A percentile compares a stretch with the other conserved stretches of the same genome.
These are phyloP conservation scores for Pythium grandisporangium DNA, from an alignment of 352 stramenopile genomes.

Conservation along the genomic window DNA sequence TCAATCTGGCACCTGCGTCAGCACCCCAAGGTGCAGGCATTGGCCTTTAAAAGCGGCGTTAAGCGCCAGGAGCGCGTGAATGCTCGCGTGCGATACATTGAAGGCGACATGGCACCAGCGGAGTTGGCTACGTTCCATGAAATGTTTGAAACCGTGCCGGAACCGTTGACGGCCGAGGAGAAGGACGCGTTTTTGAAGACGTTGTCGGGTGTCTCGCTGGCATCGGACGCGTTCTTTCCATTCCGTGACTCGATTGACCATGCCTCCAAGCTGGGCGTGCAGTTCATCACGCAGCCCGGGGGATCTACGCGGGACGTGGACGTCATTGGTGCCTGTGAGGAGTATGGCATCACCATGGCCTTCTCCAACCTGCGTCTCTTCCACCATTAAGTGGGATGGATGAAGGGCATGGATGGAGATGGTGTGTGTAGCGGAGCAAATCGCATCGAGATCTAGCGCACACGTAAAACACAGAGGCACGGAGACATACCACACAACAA, in stretches of 20 bases:
- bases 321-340: conserved; percentile 92
- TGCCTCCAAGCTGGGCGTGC: conserved; percentile 91
- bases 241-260: conserved; percentile 99
- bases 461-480: no score
- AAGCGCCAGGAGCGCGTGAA: conserved; percentile 99
- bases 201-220: conserved; percentile 90
- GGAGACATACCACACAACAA: no score
- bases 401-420: not conserved
- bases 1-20: conserved; percentile 97
- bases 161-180: conserved; percentile 90
- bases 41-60: conserved; percentile 95
- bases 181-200: conserved; percentile 93
- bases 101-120: conserved; percentile 96
- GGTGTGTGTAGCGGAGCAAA: no score
- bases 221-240: conserved; percentile 99
- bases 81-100: conserved; percentile 98
- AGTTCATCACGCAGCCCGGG: conserved; percentile 96
- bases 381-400: conserved; percentile 99
- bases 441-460: no score
- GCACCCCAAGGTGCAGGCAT: conserved; percentile 92
- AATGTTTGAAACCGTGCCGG: conserved; percentile 92
- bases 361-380: conserved; percentile 98
- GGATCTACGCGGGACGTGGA: conserved; percentile 83
- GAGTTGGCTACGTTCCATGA: conserved; percentile 94
- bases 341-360: conserved; percentile 99